Evolutionary conservation across 768 basidiomycete genomes (phyloP).

Genomic region (Fibroporia radiculosa): DNA sequence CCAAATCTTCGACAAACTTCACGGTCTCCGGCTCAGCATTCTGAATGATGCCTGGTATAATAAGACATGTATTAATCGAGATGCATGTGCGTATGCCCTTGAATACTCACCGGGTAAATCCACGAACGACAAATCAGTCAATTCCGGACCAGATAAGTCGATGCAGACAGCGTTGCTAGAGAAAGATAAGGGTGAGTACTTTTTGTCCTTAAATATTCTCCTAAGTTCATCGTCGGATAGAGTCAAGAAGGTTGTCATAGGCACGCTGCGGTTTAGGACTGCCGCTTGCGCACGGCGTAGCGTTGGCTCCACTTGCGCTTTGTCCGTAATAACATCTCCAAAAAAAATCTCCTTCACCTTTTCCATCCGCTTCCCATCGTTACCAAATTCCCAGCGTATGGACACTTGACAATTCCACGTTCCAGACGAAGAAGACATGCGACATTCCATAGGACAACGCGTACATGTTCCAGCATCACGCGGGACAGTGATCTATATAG

Average conservation of each 20-base stretch:
- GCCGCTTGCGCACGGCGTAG: constrained; percentile 57
- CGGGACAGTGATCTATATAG: constrained; percentile 13
- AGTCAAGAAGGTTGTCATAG: constrained; percentile 16
- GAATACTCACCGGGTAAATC: constrained; percentile 18
- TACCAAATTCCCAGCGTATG: constrained; percentile 35
- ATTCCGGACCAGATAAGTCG: constrained; percentile 18
- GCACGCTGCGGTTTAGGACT: constrained; percentile 39
- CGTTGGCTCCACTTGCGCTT: constrained; percentile 39
- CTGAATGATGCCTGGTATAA: constrained; percentile 39
- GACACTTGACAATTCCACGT: constrained; percentile 28
- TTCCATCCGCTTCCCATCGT: constrained; percentile 19
- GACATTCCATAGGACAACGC: constrained; percentile 31
- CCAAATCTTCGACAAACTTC: constrained; percentile 41
- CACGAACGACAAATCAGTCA: constrained; percentile 21
- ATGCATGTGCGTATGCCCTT: too few relatives aligned
- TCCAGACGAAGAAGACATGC: constrained; percentile 16
- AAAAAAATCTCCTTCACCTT: constrained; percentile 29
- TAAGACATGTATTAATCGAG: neutral
- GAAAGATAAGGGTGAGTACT: constrained; percentile 9
- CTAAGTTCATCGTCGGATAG: constrained; percentile 1
- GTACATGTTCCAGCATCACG: constrained; percentile 37
- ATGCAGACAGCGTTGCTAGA: constrained; percentile 22
- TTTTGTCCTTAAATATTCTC: neutral
- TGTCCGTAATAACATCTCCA: constrained; percentile 34
- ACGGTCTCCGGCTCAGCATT: constrained; percentile 37